Evolutionary conservation across 2,329 filamentous ascomycete species (phyloP).

Genomic region (Colletotrichum camelliae): DNA sequence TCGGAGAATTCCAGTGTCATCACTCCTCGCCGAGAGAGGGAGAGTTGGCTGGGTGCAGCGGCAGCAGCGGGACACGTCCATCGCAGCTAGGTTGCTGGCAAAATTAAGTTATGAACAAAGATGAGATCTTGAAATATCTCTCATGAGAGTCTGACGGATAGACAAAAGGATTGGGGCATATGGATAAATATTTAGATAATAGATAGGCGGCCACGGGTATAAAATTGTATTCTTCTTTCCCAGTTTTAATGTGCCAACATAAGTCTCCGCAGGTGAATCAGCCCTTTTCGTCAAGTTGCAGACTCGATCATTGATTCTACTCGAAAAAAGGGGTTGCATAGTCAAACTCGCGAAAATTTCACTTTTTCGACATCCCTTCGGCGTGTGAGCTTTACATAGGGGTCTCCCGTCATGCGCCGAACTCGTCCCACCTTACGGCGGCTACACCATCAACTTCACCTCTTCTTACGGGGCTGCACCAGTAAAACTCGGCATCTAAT

Average conservation of each 20-base stretch:
- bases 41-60: not conserved
- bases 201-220: not conserved
- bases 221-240: not conserved
- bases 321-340: too few relatives aligned
- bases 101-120: not conserved
- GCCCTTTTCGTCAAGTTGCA: not conserved
- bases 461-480: not conserved
- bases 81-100: not conserved
- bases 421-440: not conserved
- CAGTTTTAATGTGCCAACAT: not conserved
- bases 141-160: not conserved
- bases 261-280: not conserved
- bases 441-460: not conserved
- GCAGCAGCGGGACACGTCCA: not conserved
- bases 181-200: not conserved
- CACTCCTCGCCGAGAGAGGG: not conserved
- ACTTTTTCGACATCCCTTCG: not conserved
- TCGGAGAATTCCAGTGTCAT: not conserved
- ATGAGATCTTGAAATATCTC: not conserved
- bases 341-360: not conserved
- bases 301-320: rapidly evolving
- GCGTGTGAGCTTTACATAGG: not conserved
- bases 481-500: rapidly evolving
- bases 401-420: not conserved
- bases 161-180: not conserved